These are phyloP conservation scores for Phialophora chinensis DNA, from an alignment of 2,329 filamentous ascomycete genomes.

Conservation along the genomic window DNA sequence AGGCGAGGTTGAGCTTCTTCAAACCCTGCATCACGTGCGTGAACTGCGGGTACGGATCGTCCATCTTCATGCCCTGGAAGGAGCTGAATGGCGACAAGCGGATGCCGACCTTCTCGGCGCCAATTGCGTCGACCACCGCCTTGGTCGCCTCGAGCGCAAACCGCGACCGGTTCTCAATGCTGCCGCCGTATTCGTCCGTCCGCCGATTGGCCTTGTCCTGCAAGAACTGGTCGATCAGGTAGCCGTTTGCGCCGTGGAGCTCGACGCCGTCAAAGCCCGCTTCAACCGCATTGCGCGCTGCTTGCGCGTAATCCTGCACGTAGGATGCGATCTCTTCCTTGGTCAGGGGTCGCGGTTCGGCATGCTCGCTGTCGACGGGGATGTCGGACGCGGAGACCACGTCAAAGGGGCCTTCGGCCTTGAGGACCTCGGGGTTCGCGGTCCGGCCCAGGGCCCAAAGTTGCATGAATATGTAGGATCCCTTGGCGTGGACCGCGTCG, in stretches of 20 bases:
- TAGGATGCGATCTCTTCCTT: constrained; percentile 52
- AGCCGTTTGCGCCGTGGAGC: constrained; percentile 48
- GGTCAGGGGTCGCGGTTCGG: constrained; percentile 42
- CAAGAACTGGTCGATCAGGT: constrained; percentile 60
- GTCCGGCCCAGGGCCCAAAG: constrained; percentile 67
- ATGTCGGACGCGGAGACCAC: constrained; percentile 15
- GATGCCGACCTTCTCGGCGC: constrained; percentile 52
- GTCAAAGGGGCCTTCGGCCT: constrained; percentile 43
- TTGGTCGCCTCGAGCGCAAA: constrained; percentile 59
- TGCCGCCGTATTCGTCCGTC: constrained; percentile 59
- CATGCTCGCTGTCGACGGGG: constrained; percentile 3
- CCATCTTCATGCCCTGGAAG: constrained; percentile 61
- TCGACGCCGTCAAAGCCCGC: constrained; percentile 20
- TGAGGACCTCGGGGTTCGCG: constrained; percentile 49
- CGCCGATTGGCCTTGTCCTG: constrained; percentile 58
- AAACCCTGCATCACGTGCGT: constrained; percentile 58
- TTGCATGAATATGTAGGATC: constrained; percentile 53
- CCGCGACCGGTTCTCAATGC: constrained; percentile 57
- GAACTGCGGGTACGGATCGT: constrained; percentile 66
- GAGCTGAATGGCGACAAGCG: constrained; percentile 54
- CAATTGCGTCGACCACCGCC: constrained; percentile 42
- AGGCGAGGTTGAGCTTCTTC: constrained; percentile 60
- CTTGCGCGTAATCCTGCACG: constrained; percentile 52
- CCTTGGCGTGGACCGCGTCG: constrained; percentile 58
- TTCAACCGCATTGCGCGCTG: constrained; percentile 59